Percentiles rank a stretch among this genome's conserved stretches.
Evolutionary conservation across 768 basidiomycete species (phyloP).

Genomic region (Leccinellum albellum): DNA sequence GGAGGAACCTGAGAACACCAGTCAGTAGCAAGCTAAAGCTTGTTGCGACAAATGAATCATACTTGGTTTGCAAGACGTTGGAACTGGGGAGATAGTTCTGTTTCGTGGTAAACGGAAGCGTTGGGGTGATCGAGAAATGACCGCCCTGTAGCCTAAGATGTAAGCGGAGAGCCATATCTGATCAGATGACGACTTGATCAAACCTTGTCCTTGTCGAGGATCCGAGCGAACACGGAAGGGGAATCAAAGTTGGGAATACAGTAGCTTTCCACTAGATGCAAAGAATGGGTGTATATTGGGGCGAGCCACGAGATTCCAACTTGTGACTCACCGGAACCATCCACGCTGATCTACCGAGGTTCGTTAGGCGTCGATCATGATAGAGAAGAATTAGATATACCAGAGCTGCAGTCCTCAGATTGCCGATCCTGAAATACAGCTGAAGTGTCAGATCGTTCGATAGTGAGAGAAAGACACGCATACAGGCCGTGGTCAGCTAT

Average conservation of each 20-base stretch:
- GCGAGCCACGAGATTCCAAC: background rate
- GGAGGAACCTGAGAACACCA: constrained; percentile 56
- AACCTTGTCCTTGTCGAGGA: constrained; percentile 79
- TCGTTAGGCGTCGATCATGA: constrained; percentile 3
- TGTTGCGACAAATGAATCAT: background rate
- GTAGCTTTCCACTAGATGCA: constrained; percentile 74
- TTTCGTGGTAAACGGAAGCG: constrained; percentile 64
- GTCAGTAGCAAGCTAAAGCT: background rate
- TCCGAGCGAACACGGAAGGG: constrained; percentile 86
- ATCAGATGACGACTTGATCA: background rate
- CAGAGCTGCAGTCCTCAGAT: constrained; percentile 78
- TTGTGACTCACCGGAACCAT: constrained; percentile 64
- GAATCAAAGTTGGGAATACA: constrained; percentile 94
- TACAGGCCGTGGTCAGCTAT: constrained; percentile 81
- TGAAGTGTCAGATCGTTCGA: constrained; percentile 8
- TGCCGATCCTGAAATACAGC: constrained; percentile 59
- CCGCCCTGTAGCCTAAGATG: constrained; percentile 54
- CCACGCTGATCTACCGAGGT: constrained; percentile 55
- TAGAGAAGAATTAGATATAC: constrained; percentile 29
- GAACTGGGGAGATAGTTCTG: constrained; percentile 82
- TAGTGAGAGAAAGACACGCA: constrained; percentile 22
- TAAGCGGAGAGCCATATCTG: background rate
- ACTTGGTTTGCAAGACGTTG: constrained; percentile 85
- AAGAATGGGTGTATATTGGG: constrained; percentile 1
- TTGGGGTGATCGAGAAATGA: constrained; percentile 86